Conservation (phyloP, 805 yeast species). For the Candida taoyuanica region DNA sequence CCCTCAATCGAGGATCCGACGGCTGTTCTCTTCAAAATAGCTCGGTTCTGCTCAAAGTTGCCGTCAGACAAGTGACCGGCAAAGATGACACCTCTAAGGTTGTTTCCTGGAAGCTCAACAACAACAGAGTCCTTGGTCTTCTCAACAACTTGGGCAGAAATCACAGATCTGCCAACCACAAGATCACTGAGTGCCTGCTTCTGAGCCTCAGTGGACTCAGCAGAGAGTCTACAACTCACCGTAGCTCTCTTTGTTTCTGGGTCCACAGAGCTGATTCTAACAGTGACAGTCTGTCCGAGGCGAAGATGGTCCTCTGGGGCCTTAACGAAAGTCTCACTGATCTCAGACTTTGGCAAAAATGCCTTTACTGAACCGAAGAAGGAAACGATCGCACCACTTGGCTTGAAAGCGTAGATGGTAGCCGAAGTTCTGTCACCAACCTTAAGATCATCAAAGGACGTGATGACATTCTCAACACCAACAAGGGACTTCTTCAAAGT, state of each 20-base stretch:
- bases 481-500: constrained; percentile 86
- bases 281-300: constrained; percentile 79
- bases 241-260: constrained; percentile 47
- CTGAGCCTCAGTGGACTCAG: constrained; percentile 39
- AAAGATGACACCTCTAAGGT: constrained; percentile 64
- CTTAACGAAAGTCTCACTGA: constrained; percentile 80
- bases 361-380: constrained; percentile 79
- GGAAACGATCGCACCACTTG: constrained; percentile 76
- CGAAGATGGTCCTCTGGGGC: constrained; percentile 75
- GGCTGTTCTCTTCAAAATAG: constrained; percentile 52
- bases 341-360: constrained; percentile 80
- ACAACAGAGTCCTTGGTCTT: constrained; percentile 70
- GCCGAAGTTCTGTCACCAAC: constrained; percentile 59
- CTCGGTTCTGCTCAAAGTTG: constrained; percentile 68
- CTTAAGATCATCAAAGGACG: constrained; percentile 48
- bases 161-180: constrained; percentile 57
- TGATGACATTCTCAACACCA: constrained; percentile 37
- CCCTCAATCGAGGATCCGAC: constrained; percentile 60
- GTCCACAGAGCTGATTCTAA: constrained; percentile 58
- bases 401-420: constrained; percentile 64
- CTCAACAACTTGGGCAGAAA: constrained; percentile 59
- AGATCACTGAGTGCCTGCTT: constrained; percentile 47
- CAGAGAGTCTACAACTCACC: constrained; percentile 71
- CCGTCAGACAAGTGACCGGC: constrained; percentile 77
- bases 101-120: constrained; percentile 47